Base-by-base conservation (phyloP, 2,329 filamentous ascomycete species). In the Aspergillus brasiliensis region DNA sequence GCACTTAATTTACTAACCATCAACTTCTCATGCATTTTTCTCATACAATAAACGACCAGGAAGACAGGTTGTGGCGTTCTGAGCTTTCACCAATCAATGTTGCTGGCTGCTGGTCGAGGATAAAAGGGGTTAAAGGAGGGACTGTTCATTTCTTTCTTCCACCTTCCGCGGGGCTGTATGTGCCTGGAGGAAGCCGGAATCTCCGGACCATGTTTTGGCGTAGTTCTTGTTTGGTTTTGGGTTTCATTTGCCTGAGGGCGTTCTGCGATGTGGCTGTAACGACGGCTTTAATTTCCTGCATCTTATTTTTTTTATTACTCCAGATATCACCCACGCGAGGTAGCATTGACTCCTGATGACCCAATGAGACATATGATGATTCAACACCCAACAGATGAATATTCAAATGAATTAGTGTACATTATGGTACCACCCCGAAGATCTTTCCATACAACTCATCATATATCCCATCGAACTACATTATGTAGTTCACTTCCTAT, bases 11-110 rank as follows among this genome's bases (percentile, higher is more conserved):
- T 47, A 25, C 15, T 44, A 51, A 11, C 27, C 25, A 46, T 13
- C 31, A 28, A 49, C 38, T n/a, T 57, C 19, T 57, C 27, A 23
- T 54, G 38, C n/a, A 55, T 55, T 27, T 55, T 28, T 42, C 38
- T 54, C 19, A 46, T 55, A 55, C 17, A 55, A 13, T 31, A 55
- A 34, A 46, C 23, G 40, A 46, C 25, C 42, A 44, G 17, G 25
- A 55, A 55, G 40, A 55, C 42, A 28, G 38, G 40, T 31, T 23
- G 52, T 23, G 52, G 52, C 52, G 52, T 55, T 46, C 38, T 38
- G 52, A 44, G 25, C 27, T 46, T 23, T 31, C 11, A 34, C 5
- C 15, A 46, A 17, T n/a, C 2, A 19, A 8, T 52, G 13, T 27
- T 27, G 21, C 51, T 37, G 23, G 38, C 38, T 55, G 23, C n/a